Base-by-base conservation (phyloP, 2,329 filamentous ascomycete species). In the Xylariaceae sp. region DNA sequence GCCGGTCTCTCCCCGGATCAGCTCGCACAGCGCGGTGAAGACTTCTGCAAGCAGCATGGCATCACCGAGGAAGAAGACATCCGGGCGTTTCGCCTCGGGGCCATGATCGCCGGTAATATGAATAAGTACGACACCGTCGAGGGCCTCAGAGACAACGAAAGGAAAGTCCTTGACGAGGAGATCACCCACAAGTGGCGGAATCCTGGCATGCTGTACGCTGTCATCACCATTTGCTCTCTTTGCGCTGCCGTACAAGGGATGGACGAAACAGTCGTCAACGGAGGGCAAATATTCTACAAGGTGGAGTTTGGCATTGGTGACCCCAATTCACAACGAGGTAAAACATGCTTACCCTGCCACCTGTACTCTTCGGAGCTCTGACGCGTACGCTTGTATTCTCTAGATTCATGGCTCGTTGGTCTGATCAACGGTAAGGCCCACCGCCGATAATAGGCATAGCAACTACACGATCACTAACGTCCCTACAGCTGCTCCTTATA, bases 251-350 rank as follows among this genome's bases (percentile, higher is more conserved):
- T 88, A 0, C 86, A 88, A 64, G 85, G 85, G 62, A 86, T 86
- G 82, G 83, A 87, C 66, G 82, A 87, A 69, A 86, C 83, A 0
- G 84, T 86, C 26, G 81, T 87, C 59, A 87, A 87, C 62, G 84
- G 84, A 41, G 84, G 82, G 8, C 85, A 88, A 60, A 75, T 81
- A 21, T 86, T 86, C 67, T 88, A 85, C 67, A 77, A 78, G 54
- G 60, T 67, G 1, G 74, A 83, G 54, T 87, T 88, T 55, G 80
- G 79, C 18, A 86, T 88, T 50, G 75, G 70, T 46, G 72, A 77
- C 63, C 58, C 74, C 22, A 67, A 78, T 37, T 76, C 76, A 34
- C 72, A 77, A 47, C 63, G 70, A 51, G 61, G 66, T 65, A 54
- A 55, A n/a, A 55, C 37, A 16, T 56, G 13, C 12, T 34, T 18